These are phyloP conservation scores for Endothia cerciana DNA, from an alignment of 2,329 filamentous ascomycete genomes.

Conservation along the genomic window DNA sequence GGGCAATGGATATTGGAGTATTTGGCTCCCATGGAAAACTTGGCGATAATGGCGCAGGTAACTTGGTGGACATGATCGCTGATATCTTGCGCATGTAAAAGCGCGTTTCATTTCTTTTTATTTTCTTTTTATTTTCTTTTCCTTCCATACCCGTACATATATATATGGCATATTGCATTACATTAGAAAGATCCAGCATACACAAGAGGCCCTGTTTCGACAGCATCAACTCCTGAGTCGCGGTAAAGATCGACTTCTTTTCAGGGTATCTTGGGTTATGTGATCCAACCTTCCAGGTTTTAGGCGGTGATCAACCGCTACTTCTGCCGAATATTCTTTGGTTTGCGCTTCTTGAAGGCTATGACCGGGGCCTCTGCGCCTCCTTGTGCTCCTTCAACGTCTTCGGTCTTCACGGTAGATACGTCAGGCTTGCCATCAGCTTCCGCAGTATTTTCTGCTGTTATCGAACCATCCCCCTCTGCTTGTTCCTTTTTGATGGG, in stretches of 20 bases:
- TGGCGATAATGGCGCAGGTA: conserved; percentile 12
- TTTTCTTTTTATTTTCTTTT: not conserved
- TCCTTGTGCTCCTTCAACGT: conserved; percentile 25
- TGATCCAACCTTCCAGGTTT: not conserved
- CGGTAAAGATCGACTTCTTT: not conserved
- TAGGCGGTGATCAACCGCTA: no score
- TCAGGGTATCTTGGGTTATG: not conserved
- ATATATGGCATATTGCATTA: not conserved
- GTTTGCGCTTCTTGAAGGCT: conserved; percentile 81
- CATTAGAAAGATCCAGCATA: not conserved
- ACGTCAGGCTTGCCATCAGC: conserved; percentile 32
- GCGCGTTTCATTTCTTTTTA: not conserved
- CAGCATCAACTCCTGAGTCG: not conserved
- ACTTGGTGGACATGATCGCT: conserved; percentile 18
- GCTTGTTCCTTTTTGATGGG: conserved; percentile 48
- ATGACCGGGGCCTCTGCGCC: conserved; percentile 48
- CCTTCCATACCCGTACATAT: not conserved
- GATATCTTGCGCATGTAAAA: conserved; percentile 11
- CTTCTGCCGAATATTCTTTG: conserved; percentile 66
- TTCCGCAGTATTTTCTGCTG: conserved; percentile 24
- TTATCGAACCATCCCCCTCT: conserved; percentile 32
- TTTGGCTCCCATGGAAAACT: conserved; percentile 39
- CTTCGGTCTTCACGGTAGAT: conserved; percentile 34
- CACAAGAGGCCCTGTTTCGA: no score
- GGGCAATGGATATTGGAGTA: conserved; percentile 44